phyloP scores from a whole-genome alignment of 345 rosid species.

The Streptanthus diversifolius region DNA sequence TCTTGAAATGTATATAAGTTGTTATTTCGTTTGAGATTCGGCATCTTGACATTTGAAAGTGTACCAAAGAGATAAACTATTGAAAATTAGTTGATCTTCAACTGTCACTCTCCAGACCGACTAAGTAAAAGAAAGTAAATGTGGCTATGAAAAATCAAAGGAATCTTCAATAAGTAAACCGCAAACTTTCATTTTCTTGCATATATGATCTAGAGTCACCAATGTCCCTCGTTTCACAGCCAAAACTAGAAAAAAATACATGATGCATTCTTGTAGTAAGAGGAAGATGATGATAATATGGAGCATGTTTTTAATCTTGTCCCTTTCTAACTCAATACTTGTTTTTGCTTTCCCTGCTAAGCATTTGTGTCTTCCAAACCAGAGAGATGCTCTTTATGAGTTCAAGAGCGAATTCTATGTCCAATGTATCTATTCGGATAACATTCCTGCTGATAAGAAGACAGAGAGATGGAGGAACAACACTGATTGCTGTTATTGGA shows the following conservation, averaged over 20 bases:
- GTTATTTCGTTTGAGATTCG: too few species aligned
- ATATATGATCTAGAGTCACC: background rate
- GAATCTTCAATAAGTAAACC: too few species aligned
- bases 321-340: background rate
- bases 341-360: background rate
- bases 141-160: background rate
- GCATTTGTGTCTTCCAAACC: background rate
- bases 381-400: slow-evolving; percentile 4
- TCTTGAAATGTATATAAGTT: too few species aligned
- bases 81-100: too few species aligned
- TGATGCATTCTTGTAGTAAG: background rate
- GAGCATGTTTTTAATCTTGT: background rate
- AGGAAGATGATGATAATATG: background rate
- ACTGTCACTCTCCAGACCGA: too few species aligned
- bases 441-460: background rate
- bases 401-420: slow-evolving; percentile 5
- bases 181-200: background rate
- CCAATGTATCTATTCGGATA: too few species aligned
- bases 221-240: background rate
- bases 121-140: too few species aligned
- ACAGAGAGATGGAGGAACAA: background rate
- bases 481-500: slow-evolving; percentile 8
- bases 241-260: background rate
- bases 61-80: too few species aligned
- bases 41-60: too few species aligned